These are phyloP conservation scores for Amylocarpus encephaloides DNA, from an alignment of 2,329 filamentous ascomycete species.

Conservation along the genomic window DNA sequence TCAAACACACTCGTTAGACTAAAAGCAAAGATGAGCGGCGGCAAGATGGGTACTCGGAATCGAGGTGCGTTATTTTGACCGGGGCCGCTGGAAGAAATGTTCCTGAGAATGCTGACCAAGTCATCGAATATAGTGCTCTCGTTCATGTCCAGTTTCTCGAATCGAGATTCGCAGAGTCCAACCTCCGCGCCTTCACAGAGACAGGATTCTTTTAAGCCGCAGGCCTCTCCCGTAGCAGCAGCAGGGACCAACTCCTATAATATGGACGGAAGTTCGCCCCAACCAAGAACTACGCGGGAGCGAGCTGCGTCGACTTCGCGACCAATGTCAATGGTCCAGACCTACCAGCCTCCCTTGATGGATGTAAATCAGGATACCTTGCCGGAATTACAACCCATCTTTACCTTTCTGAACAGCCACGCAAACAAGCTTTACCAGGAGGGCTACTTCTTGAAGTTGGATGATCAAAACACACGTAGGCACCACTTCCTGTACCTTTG, in stretches of 20 bases:
- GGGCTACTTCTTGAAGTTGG: slow-evolving; percentile 93
- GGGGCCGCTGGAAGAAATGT: not conserved
- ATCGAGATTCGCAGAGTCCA: slow-evolving; percentile 33
- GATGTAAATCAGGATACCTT: slow-evolving; percentile 79
- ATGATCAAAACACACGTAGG: slow-evolving; percentile 88
- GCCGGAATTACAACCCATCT: slow-evolving; percentile 90
- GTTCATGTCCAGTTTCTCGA: slow-evolving; percentile 78
- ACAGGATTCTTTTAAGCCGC: slow-evolving; percentile 11
- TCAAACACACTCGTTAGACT: slow-evolving; percentile 20
- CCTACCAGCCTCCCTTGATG: slow-evolving; percentile 80
- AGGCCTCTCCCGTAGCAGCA: slow-evolving; percentile 1
- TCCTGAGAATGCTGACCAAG: slow-evolving; percentile 14
- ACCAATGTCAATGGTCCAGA: slow-evolving; percentile 79
- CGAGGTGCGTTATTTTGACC: slow-evolving; percentile 29
- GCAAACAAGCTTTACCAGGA: slow-evolving; percentile 96
- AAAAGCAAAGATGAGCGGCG: not conserved
- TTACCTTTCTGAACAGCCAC: slow-evolving; percentile 89
- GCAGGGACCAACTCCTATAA: slow-evolving; percentile 12
- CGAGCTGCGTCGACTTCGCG: slow-evolving; percentile 52
- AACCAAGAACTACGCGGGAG: slow-evolving; percentile 33
- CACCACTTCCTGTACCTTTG: slow-evolving; percentile 25
- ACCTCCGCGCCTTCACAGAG: slow-evolving; percentile 21
- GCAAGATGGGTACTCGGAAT: slow-evolving; percentile 31
- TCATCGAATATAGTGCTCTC: slow-evolving; percentile 64
- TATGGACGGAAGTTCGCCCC: slow-evolving; percentile 18